These are phyloP conservation scores for Ogataea henricii DNA, from an alignment of 805 yeast genomes.

Conservation along the genomic window DNA sequence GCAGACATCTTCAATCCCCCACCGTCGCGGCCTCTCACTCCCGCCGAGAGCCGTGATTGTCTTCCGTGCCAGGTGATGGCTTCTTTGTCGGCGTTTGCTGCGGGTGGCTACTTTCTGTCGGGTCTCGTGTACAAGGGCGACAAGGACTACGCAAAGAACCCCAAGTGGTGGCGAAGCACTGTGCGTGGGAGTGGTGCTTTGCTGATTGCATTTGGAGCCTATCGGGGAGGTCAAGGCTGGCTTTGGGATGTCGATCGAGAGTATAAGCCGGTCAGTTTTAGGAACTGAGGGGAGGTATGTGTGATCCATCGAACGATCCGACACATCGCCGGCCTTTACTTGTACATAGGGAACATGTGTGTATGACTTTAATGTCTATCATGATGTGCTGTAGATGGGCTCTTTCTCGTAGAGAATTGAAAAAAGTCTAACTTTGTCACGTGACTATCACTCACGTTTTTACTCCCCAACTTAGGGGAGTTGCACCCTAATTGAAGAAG, in stretches of 20 bases:
- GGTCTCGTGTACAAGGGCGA: conserved; percentile 55
- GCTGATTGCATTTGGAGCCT: conserved; percentile 57
- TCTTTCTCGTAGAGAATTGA: too few relatives aligned
- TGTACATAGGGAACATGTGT: too few relatives aligned
- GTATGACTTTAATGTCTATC: too few relatives aligned
- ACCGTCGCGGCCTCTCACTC: conserved; percentile 41
- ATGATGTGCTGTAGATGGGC: too few relatives aligned
- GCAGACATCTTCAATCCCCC: conserved; percentile 54
- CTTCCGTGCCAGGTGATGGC: conserved; percentile 70
- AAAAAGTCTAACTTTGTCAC: too few relatives aligned
- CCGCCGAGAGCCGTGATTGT: conserved; percentile 55
- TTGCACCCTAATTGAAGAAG: conserved; percentile 43
- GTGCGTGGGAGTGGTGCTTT: conserved; percentile 56
- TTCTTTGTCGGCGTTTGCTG: conserved; percentile 54
- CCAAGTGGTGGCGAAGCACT: conserved; percentile 63
- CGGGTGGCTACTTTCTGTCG: conserved; percentile 63
- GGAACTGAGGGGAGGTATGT: not conserved
- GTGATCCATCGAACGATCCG: too few relatives aligned
- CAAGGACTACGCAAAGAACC: conserved; percentile 38
- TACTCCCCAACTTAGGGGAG: too few relatives aligned
- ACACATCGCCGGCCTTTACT: too few relatives aligned
- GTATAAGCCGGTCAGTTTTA: conserved; percentile 24
- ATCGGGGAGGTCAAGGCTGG: conserved; percentile 66
- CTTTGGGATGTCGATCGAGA: conserved; percentile 46
- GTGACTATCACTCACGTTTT: too few relatives aligned